Evolutionary conservation across 2,329 filamentous ascomycete species (phyloP).

Genomic region (Didymella arachidicola): DNA sequence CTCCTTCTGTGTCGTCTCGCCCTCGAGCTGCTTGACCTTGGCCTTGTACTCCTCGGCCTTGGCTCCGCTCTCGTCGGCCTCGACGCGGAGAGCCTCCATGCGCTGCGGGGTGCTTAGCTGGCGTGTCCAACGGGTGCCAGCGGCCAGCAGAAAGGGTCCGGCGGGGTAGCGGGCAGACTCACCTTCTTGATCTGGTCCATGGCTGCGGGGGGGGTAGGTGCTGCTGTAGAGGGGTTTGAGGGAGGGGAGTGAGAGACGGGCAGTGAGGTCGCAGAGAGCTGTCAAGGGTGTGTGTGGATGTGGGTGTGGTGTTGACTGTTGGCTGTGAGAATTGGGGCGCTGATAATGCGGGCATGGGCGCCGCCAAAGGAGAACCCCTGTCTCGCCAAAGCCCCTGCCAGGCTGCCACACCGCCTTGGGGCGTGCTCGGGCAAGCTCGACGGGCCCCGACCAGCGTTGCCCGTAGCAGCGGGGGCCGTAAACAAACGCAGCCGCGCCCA

Average conservation of each 20-base stretch:
- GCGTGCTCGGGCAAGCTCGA: conserved; percentile 5
- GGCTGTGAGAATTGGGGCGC: conserved; percentile 32
- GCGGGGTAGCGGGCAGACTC: conserved; percentile 58
- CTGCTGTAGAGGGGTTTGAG: neutral
- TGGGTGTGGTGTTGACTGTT: conserved; percentile 28
- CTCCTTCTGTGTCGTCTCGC: conserved; percentile 95
- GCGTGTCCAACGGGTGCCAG: neutral
- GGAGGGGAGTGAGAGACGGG: conserved; percentile 6
- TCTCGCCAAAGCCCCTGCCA: conserved; percentile 21
- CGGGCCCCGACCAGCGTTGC: conserved; percentile 10
- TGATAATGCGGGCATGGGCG: conserved; percentile 41
- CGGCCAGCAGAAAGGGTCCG: conserved; percentile 32
- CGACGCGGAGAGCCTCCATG: conserved; percentile 92
- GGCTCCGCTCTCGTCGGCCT: conserved; percentile 83
- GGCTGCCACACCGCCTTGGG: conserved; percentile 13
- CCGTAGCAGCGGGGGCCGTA: conserved; percentile 41
- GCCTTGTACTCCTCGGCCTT: conserved; percentile 87
- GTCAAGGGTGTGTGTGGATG: conserved; percentile 16
- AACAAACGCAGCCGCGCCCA: conserved; percentile 33
- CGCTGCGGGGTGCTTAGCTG: conserved; percentile 65
- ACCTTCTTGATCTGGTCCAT: conserved; percentile 95
- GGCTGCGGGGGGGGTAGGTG: conserved; percentile 28
- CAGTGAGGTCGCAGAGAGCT: conserved; percentile 19
- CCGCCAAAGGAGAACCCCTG: conserved; percentile 29
- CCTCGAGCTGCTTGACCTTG: conserved; percentile 89